These are phyloP conservation scores for Metschnikowia sp. DNA, from an alignment of 805 yeast species.

Conservation along the genomic window DNA sequence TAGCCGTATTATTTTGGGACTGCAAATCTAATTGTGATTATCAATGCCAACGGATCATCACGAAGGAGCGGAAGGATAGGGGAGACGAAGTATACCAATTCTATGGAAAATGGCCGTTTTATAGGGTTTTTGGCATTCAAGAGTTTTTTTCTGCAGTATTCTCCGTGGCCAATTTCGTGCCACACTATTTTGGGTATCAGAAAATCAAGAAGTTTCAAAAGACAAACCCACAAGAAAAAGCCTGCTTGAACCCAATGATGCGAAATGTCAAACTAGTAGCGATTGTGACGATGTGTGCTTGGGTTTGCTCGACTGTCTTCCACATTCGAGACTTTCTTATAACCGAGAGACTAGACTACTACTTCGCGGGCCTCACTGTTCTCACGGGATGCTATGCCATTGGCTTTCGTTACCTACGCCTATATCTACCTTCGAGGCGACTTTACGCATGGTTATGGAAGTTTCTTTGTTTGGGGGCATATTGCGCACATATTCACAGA, in stretches of 20 bases:
- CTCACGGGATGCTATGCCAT: conserved; percentile 74
- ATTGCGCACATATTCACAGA: conserved; percentile 61
- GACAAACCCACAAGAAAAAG: neutral
- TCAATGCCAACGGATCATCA: conserved; percentile 79
- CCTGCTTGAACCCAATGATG: conserved; percentile 1
- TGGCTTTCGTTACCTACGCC: conserved; percentile 53
- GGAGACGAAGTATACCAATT: conserved; percentile 71
- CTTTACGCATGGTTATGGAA: conserved; percentile 34
- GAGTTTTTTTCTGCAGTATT: conserved; percentile 80
- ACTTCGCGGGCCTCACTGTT: conserved; percentile 88
- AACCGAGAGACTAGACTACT: conserved; percentile 87
- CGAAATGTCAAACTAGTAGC: conserved; percentile 38
- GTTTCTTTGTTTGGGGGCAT: conserved; percentile 45
- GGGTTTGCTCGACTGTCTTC: conserved; percentile 83
- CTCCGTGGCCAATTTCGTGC: conserved; percentile 48
- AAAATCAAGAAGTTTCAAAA: conserved; percentile 7
- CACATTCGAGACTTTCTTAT: conserved; percentile 78
- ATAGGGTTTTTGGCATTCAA: conserved; percentile 73
- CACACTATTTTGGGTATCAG: conserved; percentile 22
- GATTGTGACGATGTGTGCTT: conserved; percentile 73
- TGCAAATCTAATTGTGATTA: conserved; percentile 77
- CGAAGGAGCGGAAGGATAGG: conserved; percentile 45
- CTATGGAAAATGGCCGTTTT: conserved; percentile 98
- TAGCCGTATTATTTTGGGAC: conserved; percentile 42
- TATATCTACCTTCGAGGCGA: conserved; percentile 41